Percentiles rank a stretch among this genome's conserved stretches.
Evolutionary conservation across 192 early-diverging fungal species (phyloP).

Genomic region (Physocladia obscura): DNA sequence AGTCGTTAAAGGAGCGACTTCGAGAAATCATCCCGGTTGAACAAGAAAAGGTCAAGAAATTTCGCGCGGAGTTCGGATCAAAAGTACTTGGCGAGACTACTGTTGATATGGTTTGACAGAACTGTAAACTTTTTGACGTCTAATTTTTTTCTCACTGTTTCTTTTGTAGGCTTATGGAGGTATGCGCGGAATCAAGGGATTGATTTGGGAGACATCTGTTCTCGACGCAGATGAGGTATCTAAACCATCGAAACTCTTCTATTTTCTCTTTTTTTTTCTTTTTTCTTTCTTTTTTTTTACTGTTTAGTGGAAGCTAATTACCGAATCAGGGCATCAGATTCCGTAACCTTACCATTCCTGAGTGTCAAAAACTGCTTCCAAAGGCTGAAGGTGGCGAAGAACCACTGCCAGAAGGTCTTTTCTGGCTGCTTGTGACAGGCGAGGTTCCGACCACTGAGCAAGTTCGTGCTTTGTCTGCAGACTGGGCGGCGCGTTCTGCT

Average conservation of each 20-base stretch:
- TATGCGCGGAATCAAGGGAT: slow-evolving; percentile 99
- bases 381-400: slow-evolving; percentile 82
- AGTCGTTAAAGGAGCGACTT: slow-evolving; percentile 93
- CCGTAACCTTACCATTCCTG: slow-evolving; percentile 93
- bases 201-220: slow-evolving; percentile 97
- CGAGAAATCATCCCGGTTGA: slow-evolving; percentile 92
- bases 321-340: slow-evolving; percentile 88
- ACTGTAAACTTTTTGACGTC: too few species aligned
- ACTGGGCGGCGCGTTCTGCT: slow-evolving; percentile 92
- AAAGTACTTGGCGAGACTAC: slow-evolving; percentile 92
- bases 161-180: slow-evolving; percentile 75
- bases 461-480: slow-evolving; percentile 84
- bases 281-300: slow-evolving; percentile 11
- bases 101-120: slow-evolving; percentile 91
- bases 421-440: slow-evolving; percentile 97
- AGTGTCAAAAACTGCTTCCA: slow-evolving; percentile 91
- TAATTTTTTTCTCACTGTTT: background rate
- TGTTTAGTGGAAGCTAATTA: too few species aligned
- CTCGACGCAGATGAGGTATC: slow-evolving; percentile 87
- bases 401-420: slow-evolving; percentile 96
- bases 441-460: slow-evolving; percentile 93
- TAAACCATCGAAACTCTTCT: background rate
- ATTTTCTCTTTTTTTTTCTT: slow-evolving; percentile 5
- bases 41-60: slow-evolving; percentile 91
- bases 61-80: slow-evolving; percentile 87